Percentiles rank a stretch among this genome's conserved stretches.
These are phyloP conservation scores for Rhytidhysteron rufulum DNA, from an alignment of 2,329 filamentous ascomycete species.

Conservation along the genomic window DNA sequence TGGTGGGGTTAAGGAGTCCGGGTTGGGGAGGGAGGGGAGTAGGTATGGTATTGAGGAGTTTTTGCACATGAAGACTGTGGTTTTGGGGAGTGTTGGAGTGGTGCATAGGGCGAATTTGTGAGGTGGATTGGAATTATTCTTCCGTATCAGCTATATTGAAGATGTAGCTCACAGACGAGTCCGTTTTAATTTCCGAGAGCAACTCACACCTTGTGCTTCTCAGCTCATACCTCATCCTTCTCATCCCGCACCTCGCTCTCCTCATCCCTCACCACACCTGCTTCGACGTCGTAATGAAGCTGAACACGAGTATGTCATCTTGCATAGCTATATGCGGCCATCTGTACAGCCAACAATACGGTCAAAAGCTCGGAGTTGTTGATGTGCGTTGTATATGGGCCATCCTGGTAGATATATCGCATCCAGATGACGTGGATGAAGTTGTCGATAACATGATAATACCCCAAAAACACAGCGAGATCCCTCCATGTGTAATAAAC, in stretches of 20 bases:
- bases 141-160: too few relatives aligned
- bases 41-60: conserved; percentile 50
- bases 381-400: conserved; percentile 6
- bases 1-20: conserved; percentile 48
- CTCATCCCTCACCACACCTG: conserved; percentile 1
- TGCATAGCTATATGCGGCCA: conserved; percentile 7
- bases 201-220: too few relatives aligned
- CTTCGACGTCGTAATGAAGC: neutral
- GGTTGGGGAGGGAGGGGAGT: conserved; percentile 51
- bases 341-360: conserved; percentile 1
- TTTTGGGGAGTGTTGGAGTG: conserved; percentile 60
- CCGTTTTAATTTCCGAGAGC: too few relatives aligned
- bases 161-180: too few relatives aligned
- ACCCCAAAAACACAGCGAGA: conserved; percentile 3
- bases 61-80: conserved; percentile 44
- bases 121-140: too few relatives aligned
- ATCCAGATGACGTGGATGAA: conserved; percentile 9
- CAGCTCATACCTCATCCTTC: too few relatives aligned
- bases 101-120: too few relatives aligned
- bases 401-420: conserved; percentile 4
- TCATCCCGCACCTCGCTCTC: neutral
- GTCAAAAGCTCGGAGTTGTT: conserved; percentile 9
- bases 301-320: conserved; percentile 1
- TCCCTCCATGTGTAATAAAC: conserved; percentile 4
- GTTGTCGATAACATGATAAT: conserved; percentile 9